Percentiles rank a stretch among this genome's conserved stretches.
These are phyloP conservation scores for Zizania palustris DNA, from an alignment of 202 grass and related monocot species.

Conservation along the genomic window DNA sequence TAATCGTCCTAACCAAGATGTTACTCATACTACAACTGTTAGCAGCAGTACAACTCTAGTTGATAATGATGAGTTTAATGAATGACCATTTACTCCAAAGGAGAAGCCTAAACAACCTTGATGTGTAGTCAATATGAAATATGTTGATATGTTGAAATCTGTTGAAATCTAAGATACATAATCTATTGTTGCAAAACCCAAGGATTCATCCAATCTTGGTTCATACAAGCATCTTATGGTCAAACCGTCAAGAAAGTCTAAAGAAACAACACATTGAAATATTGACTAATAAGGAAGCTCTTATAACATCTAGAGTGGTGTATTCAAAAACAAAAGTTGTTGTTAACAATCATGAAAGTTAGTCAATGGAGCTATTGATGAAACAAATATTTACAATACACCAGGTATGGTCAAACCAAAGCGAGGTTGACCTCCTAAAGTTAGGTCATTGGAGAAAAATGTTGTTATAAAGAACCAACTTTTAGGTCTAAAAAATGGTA, in stretches of 20 bases:
- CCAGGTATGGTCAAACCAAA: slow-evolving; percentile 45
- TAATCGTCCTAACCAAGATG: slow-evolving; percentile 63
- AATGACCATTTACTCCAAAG: slow-evolving; percentile 50
- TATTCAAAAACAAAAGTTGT: slow-evolving; percentile 27
- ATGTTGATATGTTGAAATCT: slow-evolving; percentile 42
- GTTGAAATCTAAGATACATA: slow-evolving; percentile 37
- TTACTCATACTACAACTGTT: slow-evolving; percentile 44
- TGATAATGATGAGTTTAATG: slow-evolving; percentile 55
- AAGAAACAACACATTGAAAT: slow-evolving; percentile 16
- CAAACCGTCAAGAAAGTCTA: slow-evolving; percentile 18
- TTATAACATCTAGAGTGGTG: slow-evolving; percentile 32
- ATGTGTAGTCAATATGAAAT: slow-evolving; percentile 28
- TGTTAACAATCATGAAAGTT: slow-evolving; percentile 22
- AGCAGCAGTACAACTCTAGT: slow-evolving; percentile 42
- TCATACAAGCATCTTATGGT: slow-evolving; percentile 37
- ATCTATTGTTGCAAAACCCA: slow-evolving; percentile 28
- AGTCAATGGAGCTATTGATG: slow-evolving; percentile 45
- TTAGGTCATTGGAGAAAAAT: slow-evolving; percentile 58
- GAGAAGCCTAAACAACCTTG: slow-evolving; percentile 47
- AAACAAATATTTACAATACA: slow-evolving; percentile 38
- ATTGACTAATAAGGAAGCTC: slow-evolving; percentile 31
- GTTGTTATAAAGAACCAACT: slow-evolving; percentile 41
- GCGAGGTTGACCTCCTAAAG: slow-evolving; percentile 56
- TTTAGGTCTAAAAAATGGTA: slow-evolving; percentile 47
- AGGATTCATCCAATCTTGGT: slow-evolving; percentile 36